Base-by-base conservation (phyloP, 371 early-diverging fungal species). In the Rhizomucor pusillus region DNA sequence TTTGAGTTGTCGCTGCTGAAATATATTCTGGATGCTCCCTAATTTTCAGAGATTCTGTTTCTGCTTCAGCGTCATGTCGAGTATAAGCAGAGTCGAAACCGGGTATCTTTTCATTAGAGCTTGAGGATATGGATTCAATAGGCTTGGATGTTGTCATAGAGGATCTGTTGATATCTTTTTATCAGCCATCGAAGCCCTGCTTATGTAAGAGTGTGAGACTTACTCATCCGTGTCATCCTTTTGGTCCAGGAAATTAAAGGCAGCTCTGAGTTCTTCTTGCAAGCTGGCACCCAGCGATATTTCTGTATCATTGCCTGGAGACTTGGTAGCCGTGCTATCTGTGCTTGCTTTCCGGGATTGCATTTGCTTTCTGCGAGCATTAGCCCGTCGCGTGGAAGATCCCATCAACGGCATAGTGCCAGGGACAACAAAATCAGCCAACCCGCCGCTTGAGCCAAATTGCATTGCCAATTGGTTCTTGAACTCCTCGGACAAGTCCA, bases 391-490 rank as follows among this genome's bases (percentile, higher is more conserved):
- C 13, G 56, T 63, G 3, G 75, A 66, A n/a, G 78, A 77, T 1
- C 75, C 78, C 65, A 77, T 70, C 12, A 74, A 51, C 7, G 77
- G 70, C 62, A 67, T 62, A 0, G 68, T 36, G 7, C 75, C 75
- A 16, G 78, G 75, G 1, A 74, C 48, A 4, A 70, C 62, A 58
- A 77, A 73, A 10, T 73, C 74, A 19, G 66, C 65, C 13, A 73
- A 50, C 2, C 69, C 72, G 46, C 62, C 72, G 36, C 72, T 68
- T 4, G 71, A 71, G 7, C 73, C 73, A 52, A 77, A 71, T 44
- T 73, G 73, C 57, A 68, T 65, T 6, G 75, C 75, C 19, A 78
- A 53, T 41, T 73, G 73, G 14, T 61, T 59, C 43, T 78, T 75
- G 48, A 75, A 75, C 18, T 73, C 75, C 39, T 75, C 73, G 19